phyloP scores from a whole-genome alignment of 106 monocot genomes.

The Hemerocallis citrina region DNA sequence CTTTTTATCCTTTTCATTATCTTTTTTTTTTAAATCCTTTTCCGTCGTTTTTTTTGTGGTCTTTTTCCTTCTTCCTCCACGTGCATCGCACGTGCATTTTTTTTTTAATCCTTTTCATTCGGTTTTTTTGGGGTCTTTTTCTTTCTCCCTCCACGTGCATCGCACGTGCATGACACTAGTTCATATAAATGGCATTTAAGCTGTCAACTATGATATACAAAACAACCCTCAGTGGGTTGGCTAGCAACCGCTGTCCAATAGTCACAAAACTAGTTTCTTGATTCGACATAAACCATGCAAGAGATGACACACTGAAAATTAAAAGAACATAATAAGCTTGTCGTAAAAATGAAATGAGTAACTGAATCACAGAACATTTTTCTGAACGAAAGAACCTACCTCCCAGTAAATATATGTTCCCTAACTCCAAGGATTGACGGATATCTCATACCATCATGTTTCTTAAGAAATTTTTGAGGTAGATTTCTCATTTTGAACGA shows the following conservation, averaged over 20 bases:
- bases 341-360: background rate
- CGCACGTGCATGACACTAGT: no score
- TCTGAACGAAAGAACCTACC: slow-evolving; percentile 28
- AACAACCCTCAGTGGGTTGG: slow-evolving; percentile 73
- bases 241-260: slow-evolving; percentile 80
- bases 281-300: slow-evolving; percentile 99
- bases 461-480: slow-evolving; percentile 82
- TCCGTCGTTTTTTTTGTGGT: no score
- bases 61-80: no score
- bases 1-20: no score
- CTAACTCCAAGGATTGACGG: slow-evolving; percentile 92
- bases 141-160: no score
- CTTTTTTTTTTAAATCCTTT: no score
- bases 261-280: slow-evolving; percentile 97
- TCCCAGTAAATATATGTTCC: slow-evolving; percentile 97
- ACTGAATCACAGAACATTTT: no score
- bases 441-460: slow-evolving; percentile 66
- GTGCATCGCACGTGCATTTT: no score
- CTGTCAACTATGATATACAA: background rate
- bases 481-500: slow-evolving; percentile 98
- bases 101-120: no score
- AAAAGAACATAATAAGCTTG: slow-evolving; percentile 1
- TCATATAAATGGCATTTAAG: background rate
- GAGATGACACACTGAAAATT: slow-evolving; percentile 80
- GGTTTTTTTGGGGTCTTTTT: no score